Evolutionary conservation across 768 basidiomycete species (phyloP), one percentile per base, ranked within the genome.

Genomic region (Pulveroboletus sp.): DNA sequence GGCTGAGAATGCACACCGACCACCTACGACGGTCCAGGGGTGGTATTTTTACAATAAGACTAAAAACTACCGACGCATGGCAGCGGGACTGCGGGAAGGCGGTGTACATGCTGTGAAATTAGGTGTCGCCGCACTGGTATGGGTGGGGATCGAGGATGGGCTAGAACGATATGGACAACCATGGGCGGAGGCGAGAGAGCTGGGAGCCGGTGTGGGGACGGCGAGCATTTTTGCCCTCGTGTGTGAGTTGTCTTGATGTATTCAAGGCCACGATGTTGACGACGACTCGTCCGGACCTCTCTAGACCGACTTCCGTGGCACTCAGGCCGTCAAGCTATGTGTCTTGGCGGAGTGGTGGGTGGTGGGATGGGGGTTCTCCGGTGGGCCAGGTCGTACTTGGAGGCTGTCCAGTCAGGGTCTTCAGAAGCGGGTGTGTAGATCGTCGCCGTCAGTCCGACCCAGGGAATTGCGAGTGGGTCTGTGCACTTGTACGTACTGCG

Each of bases 31-130:
- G 28, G 78, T 91, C 50, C 81, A 85, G 57, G 93, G 93, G 51
- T 94, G 93, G 92, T 95, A 93, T 68, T 87, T 91, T 60, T 94
- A 95, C 81, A 88, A 91, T 66, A 94, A 94, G 75, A 93, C 90
- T 27, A 95, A 94, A 69, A 94, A 94, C 73, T 94, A 93, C 75
- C 76, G 80, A 58, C 81, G 93, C 57, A 77, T 91, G 61, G 75
- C 83, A 54, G 85, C 78, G 0, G 91, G 79, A 8, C 64, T 93
- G 64, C 80, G 79, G 59, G 82, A 80, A 14, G 91, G 80, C 6
- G 85, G 76, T 1, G 54, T 56, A 49, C 80, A 89, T 44, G 84
- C 77, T 1, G 56, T 66, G 45, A 76, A 73, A 59, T 68, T 91
- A 36, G 76, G 75, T 13, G 57, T 65, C 11, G 65, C 70, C n/a